Conservation (phyloP, 345 rosid genomes). For the Hibiscus tridactylites region DNA sequence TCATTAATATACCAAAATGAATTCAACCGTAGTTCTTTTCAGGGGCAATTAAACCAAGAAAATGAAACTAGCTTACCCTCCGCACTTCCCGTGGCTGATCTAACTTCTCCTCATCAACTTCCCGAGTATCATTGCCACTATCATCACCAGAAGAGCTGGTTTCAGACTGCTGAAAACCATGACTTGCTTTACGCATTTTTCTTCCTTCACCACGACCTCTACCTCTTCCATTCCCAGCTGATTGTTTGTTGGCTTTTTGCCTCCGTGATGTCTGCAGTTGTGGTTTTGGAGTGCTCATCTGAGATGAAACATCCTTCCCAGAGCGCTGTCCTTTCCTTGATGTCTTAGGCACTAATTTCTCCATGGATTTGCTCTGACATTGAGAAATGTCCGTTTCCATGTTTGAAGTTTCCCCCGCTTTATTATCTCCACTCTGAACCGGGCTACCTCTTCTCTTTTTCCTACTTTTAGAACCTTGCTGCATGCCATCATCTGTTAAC, state of each 20-base stretch:
- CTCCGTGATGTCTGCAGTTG: slow-evolving; percentile 2
- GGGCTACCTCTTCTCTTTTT: slow-evolving; percentile 26
- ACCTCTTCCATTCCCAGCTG: slow-evolving; percentile 29
- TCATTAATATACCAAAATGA: neutral
- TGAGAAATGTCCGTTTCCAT: slow-evolving; percentile 22
- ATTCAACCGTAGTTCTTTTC: neutral
- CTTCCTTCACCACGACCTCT: slow-evolving; percentile 29
- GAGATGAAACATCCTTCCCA: slow-evolving; percentile 20
- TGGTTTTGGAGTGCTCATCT: slow-evolving; percentile 17
- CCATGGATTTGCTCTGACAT: slow-evolving; percentile 19
- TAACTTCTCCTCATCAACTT: slow-evolving; percentile 19
- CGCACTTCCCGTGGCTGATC: slow-evolving; percentile 34
- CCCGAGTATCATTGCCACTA: slow-evolving; percentile 23
- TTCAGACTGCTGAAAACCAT: slow-evolving; percentile 34
- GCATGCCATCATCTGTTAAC: slow-evolving; percentile 31
- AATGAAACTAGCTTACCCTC: slow-evolving; percentile 43
- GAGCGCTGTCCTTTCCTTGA: slow-evolving; percentile 25
- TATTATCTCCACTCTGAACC: slow-evolving; percentile 23
- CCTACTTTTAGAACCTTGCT: slow-evolving; percentile 30
- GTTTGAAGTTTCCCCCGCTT: slow-evolving; percentile 23
- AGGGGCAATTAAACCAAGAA: neutral
- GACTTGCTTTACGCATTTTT: slow-evolving; percentile 27
- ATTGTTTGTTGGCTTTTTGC: slow-evolving; percentile 13
- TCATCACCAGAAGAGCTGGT: slow-evolving; percentile 33
- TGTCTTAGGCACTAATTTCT: slow-evolving; percentile 29